Evolutionary conservation across 495 filamentous ascomycete genomes (phyloP).

Genomic region (Lichina pygmaea): DNA sequence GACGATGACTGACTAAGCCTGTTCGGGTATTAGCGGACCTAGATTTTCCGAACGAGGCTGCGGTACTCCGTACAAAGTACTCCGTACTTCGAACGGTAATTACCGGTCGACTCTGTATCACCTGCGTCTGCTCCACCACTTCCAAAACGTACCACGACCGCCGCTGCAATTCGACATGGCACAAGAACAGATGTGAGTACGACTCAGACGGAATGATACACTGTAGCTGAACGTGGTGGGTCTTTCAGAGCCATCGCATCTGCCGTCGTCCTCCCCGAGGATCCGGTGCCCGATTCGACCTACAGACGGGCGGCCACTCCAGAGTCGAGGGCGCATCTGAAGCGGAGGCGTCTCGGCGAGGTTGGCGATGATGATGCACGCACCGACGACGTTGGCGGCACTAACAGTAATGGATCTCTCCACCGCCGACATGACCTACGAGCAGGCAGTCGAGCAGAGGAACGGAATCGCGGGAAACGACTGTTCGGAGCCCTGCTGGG

Average conservation of each 20-base stretch:
- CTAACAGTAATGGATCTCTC: not conserved
- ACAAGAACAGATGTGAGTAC: not conserved
- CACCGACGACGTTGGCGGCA: not conserved
- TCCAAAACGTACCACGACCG: not conserved
- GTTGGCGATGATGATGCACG: not conserved
- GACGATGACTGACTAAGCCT: too few relatives aligned
- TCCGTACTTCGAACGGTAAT: not conserved
- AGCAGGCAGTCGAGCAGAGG: slow-evolving; percentile 33
- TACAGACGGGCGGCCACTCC: slow-evolving; percentile 33
- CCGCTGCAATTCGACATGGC: not conserved
- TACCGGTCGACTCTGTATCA: not conserved
- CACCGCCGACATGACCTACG: slow-evolving; percentile 14
- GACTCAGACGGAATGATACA: too few relatives aligned
- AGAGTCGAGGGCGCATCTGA: slow-evolving; percentile 21
- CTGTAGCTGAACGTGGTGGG: too few relatives aligned
- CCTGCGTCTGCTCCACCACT: not conserved
- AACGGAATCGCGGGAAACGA: slow-evolving; percentile 65
- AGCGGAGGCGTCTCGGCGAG: slow-evolving; percentile 22
- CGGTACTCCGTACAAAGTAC: not conserved
- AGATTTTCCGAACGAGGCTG: too few relatives aligned
- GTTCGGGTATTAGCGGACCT: too few relatives aligned
- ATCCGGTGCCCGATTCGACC: slow-evolving; percentile 9
- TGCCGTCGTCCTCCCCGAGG: slow-evolving; percentile 31
- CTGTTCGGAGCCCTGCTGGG: slow-evolving; percentile 75
- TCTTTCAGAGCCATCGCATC: slow-evolving; percentile 27